Conservation (phyloP, 345 rosid species). For the Barbarea vulgaris region DNA sequence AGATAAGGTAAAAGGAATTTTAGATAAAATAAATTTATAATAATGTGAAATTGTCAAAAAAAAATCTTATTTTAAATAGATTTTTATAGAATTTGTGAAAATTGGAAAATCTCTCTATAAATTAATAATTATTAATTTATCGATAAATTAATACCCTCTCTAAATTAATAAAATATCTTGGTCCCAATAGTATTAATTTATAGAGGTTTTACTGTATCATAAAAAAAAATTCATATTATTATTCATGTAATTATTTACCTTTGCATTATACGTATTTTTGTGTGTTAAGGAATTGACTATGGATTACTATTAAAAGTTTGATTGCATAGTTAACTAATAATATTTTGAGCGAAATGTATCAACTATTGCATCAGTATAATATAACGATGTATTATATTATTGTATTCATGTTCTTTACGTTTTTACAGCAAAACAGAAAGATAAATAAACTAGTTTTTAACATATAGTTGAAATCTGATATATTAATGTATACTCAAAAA, state of each 20-base stretch:
- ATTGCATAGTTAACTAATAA: background rate
- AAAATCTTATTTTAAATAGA: too few species aligned
- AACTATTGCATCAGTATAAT: background rate
- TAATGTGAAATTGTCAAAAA: too few species aligned
- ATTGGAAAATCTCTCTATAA: too few species aligned
- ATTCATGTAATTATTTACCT: too few species aligned
- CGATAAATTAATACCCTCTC: too few species aligned
- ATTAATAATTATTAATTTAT: too few species aligned
- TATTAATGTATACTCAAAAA: conserved; percentile 26
- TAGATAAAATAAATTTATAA: too few species aligned
- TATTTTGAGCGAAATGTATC: background rate
- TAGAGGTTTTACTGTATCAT: too few species aligned
- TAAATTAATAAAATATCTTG: too few species aligned
- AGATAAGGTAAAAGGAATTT: too few species aligned
- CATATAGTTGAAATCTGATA: background rate
- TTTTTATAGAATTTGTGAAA: too few species aligned
- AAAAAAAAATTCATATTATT: background rate
- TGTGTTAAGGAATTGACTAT: background rate
- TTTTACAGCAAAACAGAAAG: background rate
- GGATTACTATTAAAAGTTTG: background rate
- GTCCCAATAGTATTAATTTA: too few species aligned
- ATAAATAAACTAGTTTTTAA: background rate
- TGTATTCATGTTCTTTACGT: background rate
- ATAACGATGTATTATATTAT: background rate
- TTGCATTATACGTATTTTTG: background rate